Percentiles rank a stretch among this genome's conserved stretches.
Conservation (phyloP, 2,329 filamentous ascomycete species). For the Cadophora luteo-olivacea region DNA sequence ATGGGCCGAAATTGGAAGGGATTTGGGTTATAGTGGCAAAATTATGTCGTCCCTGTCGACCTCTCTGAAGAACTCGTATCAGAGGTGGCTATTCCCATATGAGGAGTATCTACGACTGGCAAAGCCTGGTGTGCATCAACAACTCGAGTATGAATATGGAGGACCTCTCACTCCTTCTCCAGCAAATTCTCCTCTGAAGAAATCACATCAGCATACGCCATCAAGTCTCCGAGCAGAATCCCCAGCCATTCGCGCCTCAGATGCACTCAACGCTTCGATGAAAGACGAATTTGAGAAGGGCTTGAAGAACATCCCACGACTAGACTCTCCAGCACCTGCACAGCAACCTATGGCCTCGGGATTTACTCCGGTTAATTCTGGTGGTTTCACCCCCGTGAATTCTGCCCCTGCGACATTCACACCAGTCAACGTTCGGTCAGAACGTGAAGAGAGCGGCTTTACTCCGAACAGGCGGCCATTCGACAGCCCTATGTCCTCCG, state of each 20-base stretch:
- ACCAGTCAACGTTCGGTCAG: conserved; percentile 53
- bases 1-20: conserved; percentile 97
- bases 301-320: conserved; percentile 45
- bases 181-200: conserved; percentile 75
- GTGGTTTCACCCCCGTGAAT: conserved; percentile 72
- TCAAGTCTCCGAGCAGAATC: conserved; percentile 68
- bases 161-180: conserved; percentile 86
- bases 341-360: conserved; percentile 41
- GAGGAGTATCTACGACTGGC: conserved; percentile 91
- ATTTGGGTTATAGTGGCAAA: conserved; percentile 97
- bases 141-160: conserved; percentile 90
- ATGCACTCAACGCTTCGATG: conserved; percentile 61
- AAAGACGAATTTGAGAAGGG: conserved; percentile 47
- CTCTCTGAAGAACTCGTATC: conserved; percentile 96
- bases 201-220: conserved; percentile 65
- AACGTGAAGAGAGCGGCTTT: conserved; percentile 58
- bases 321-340: conserved; percentile 40
- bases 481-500: conserved; percentile 67
- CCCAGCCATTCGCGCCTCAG: conserved; percentile 65
- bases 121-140: conserved; percentile 95
- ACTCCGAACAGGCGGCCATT: conserved; percentile 57
- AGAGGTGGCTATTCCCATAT: conserved; percentile 95
- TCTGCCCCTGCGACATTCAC: conserved; percentile 59
- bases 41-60: conserved; percentile 99
- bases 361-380: conserved; percentile 52